Base-by-base conservation (phyloP, 108 stramenopile genomes). In the Nannochloropsis salina region DNA sequence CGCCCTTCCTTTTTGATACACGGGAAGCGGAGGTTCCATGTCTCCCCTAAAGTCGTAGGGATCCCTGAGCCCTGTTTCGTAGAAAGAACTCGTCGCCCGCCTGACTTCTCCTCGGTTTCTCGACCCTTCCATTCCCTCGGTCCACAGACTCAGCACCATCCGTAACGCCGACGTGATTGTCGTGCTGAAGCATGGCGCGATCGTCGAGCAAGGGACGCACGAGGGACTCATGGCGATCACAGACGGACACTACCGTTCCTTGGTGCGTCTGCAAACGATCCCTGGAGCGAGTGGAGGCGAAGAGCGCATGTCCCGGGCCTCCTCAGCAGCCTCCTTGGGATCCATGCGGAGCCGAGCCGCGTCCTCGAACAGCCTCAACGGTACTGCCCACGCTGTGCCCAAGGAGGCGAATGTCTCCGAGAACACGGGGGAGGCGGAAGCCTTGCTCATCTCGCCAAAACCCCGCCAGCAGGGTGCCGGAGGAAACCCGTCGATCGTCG, bases 161-260 rank as follows among this genome's bases (percentile, higher is more conserved):
- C 74, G 86, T 41, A 81, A 80, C 45, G 88, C 89, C 42, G 91
- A 91, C 74, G 82, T 51, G 45, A 91, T 91, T 42, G 86, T 40
- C 82, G 91, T 91, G 42, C 51, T 91, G 40, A 42, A 51, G 21
- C 89, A 91, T 20, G 96, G 97, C 18, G 81, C 81, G 45, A 86
- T 99, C 9, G 94, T 95, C 42, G 97, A 99, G 83, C 92, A 86
- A 42, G 98, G 98, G 22, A 95, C 92, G 15, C 98, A 99, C 89
- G 93, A 94, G 9, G 94, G 93, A 83, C 91, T 98, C 80, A 88
- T 96, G 41, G 44, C 83, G 45, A 79, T 47, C 11, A 82, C 88
- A 9, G 86, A 81, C 20, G 94, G 94, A 10, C 85, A 94, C 40
- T 96, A 96, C 86, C 85, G 86, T 21, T 84, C 81, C 9, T 86